Evolutionary conservation across 1,284 basidiomycete species (phyloP), one percentile per base, ranked within the genome.

Genomic region (Melampsora abietis-canadensis): DNA sequence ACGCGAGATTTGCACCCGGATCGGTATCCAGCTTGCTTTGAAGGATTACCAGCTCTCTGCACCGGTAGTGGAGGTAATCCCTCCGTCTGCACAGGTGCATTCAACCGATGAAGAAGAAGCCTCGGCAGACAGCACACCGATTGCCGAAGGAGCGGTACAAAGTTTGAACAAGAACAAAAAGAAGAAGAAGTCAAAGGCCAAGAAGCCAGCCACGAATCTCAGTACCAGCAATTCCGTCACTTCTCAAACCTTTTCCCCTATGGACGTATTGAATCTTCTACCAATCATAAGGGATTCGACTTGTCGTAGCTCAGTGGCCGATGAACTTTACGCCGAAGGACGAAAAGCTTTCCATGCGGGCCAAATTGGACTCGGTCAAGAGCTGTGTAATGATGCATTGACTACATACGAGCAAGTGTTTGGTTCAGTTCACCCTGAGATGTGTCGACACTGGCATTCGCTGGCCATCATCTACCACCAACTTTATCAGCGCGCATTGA

Each of bases 381-480:
- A 86, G 76, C 82, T 86, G 77, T 82, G 86, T 80, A 82, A 84
- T 61, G 86, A 87, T 76, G 85, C 84, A 54, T 82, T 87, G 75
- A 83, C 84, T 78, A 82, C 85, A 76, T 86, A 85, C 82, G 86
- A 87, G 82, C 84, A 84, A 77, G 84, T 87, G 63, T 86, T 85
- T 79, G 85, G 85, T 3, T 81, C 85, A 24, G 83, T 87, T 27
- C 86, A 87, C 80, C 85, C 85, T 37, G 86, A 86, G 78, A 84
- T 85, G 64, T 85, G 85, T 0, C 80, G 82, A 74, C 77, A 79
- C 76, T 75, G 54, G 48, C 76, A 79, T 57, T 75, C 79, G 2
- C 66, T 77, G 61, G 76, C 76, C 27, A 48, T 78, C 17, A 48
- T 78, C 12, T 78, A 78, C 61, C 76, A 78, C 61, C 77, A 78